Base-by-base conservation (phyloP, 2,329 filamentous ascomycete genomes). In the Berkeleyomyces rouxiae region DNA sequence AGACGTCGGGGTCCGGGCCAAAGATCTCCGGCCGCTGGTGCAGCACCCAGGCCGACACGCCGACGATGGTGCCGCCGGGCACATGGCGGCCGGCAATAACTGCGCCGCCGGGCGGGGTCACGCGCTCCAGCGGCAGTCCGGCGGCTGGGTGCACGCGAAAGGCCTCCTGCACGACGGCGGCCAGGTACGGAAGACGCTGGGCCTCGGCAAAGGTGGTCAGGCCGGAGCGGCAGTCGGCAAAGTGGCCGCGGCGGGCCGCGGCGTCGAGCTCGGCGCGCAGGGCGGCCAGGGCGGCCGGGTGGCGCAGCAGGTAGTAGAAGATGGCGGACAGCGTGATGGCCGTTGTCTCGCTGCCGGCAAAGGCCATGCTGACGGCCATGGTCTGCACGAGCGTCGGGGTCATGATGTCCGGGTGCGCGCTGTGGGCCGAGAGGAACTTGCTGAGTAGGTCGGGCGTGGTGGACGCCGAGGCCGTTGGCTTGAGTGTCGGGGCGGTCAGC, bases 301-400 rank as follows among this genome's bases (percentile, higher is more conserved):
- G 81, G 68, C 84, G 84, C 43, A 90, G 76, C 3, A 91, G 73
- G 71, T 83, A 84, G 72, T 91, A 91, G 68, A 92, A 88, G 0
- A 90, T 80, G 5, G 83, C 79, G 4, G 81, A 81, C 0, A 91
- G 77, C 5, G 81, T 83, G 69, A 91, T 91, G 46, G 86, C 87
- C 0, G 88, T 92, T 0, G 88, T 92, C 72, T 93, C 88, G 1
- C 82, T 86, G 3, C 88, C 87, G 0, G 88, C 88, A 67, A 87
- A 82, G 0, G 80, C 80, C 85, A 88, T 88, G 64, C 78, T 83
- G n/a, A 85, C 81, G 59, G 84, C 85, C 74, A 87, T 85, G 5
- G 84, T 84, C 66, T 86, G 81, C 9, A 89, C 85, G 7, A 86
- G 77, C 3, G 77, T 78, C 68, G 88, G 83, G 33, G 78, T 83